Conservation (phyloP, 1,284 basidiomycete genomes). For the Erythrobasidium hasegawianum region DNA sequence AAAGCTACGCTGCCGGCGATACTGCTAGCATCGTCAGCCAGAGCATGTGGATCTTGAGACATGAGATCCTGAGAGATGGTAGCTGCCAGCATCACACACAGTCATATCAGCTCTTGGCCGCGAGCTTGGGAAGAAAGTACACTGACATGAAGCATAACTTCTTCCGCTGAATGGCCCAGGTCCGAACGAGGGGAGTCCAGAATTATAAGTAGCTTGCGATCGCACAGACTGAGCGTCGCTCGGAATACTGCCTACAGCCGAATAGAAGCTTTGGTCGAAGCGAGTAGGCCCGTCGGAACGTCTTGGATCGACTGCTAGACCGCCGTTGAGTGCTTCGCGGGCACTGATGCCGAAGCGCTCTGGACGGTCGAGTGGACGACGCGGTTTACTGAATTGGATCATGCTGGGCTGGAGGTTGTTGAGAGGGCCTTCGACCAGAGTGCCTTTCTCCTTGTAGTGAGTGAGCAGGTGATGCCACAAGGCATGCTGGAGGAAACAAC, state of each 20-base stretch:
- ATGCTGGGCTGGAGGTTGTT: constrained; percentile 95
- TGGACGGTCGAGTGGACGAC: constrained; percentile 57
- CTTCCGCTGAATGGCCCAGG: constrained; percentile 47
- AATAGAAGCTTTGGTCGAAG: constrained; percentile 92
- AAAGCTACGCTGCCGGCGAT: constrained; percentile 64
- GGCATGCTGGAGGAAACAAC: constrained; percentile 68
- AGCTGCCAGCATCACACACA: constrained; percentile 19
- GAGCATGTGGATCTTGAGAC: constrained; percentile 37
- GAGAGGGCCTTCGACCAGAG: constrained; percentile 91
- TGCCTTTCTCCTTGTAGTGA: constrained; percentile 94
- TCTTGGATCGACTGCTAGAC: constrained; percentile 50
- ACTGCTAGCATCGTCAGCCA: constrained; percentile 60
- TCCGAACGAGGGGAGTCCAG: constrained; percentile 78
- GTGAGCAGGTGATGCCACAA: constrained; percentile 98
- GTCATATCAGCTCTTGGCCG: no score
- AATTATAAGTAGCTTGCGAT: constrained; percentile 88
- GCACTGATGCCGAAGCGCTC: constrained; percentile 44
- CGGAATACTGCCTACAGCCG: constrained; percentile 88
- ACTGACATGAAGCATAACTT: constrained; percentile 40
- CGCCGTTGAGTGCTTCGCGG: constrained; percentile 37
- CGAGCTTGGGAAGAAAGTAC: neutral
- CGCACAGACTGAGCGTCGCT: constrained; percentile 89
- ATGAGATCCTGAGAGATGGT: constrained; percentile 43
- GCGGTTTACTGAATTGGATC: constrained; percentile 97
- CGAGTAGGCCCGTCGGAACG: constrained; percentile 80